These are phyloP conservation scores for Aspergillus sp. DNA, from an alignment of 2,329 filamentous ascomycete species.

Conservation along the genomic window DNA sequence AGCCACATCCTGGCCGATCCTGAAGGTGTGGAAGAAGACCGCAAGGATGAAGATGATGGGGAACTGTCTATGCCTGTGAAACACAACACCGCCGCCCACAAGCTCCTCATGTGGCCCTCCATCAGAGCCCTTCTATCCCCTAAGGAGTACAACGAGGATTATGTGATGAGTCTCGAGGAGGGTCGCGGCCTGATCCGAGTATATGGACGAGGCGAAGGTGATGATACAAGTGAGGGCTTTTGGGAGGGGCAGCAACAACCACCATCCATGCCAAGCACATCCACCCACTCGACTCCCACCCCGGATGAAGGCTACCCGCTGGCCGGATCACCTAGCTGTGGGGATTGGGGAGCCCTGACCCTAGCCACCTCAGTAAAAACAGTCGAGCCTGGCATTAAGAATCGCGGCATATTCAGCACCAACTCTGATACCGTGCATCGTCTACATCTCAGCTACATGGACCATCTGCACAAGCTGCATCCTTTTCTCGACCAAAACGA, in stretches of 20 bases:
- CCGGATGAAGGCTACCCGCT: slow-evolving; percentile 18
- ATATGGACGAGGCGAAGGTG: slow-evolving; percentile 71
- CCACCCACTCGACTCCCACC: slow-evolving; percentile 12
- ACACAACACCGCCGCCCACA: too few species aligned
- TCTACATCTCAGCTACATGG: slow-evolving; percentile 49
- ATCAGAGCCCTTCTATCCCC: too few species aligned
- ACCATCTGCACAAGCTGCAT: too few species aligned
- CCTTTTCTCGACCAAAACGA: slow-evolving; percentile 52
- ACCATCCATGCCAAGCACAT: slow-evolving; percentile 29
- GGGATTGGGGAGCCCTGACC: too few species aligned
- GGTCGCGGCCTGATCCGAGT: slow-evolving; percentile 64
- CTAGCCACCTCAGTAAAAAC: slow-evolving; percentile 8
- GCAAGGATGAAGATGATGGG: too few species aligned
- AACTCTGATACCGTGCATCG: slow-evolving; percentile 43
- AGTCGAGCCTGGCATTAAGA: slow-evolving; percentile 43
- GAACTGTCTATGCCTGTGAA: too few species aligned
- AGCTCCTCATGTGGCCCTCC: too few species aligned
- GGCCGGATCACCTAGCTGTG: slow-evolving; percentile 44
- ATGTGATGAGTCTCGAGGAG: too few species aligned
- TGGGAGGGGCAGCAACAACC: slow-evolving; percentile 27
- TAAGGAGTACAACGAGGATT: too few species aligned
- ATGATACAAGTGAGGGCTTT: slow-evolving; percentile 46
- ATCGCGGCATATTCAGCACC: slow-evolving; percentile 46
- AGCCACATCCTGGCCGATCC: slow-evolving; percentile 2
- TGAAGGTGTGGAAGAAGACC: slow-evolving; percentile 4